Evolutionary conservation across 176 grass and related monocot species (phyloP), one percentile per base, ranked within the genome.

Genomic region (Bolboschoenus planiculmis): DNA sequence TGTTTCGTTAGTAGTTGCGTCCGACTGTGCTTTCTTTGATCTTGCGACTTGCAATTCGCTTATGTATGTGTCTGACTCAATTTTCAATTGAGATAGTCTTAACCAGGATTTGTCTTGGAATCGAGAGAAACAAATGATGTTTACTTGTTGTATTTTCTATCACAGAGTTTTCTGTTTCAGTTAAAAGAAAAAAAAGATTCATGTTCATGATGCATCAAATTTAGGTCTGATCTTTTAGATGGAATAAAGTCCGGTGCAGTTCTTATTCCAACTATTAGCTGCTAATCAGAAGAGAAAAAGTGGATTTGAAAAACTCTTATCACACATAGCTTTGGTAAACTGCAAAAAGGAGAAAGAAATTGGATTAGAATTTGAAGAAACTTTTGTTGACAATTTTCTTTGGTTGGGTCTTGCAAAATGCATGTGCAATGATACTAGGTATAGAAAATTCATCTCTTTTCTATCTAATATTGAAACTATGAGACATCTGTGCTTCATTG

Each of bases 181-280:
- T 59, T 59, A 4, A 76, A 15, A 37, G 2, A 79, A 79, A 78
- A 36, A 15, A 4, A 35, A 10, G 50, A 7, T 51, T 23, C 1
- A 59, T 58, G 7, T 30, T 37, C 1, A 39, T 58, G 13, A 59
- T n/a, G 6, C 27, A 79, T 61, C 15, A 60, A 53, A 78, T 55
- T 36, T 23, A 59, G 20, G 18, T 80, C 27, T 80, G 30, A 59
- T 59, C 10, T 79, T 78, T 80, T 58, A 50, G 43, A 75, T 71
- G 20, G 71, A 75, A 75, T 50, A 15, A 75, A 30, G 13, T 77
- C 66, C 23, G 35, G n/a, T 71, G 9, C 66, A 64, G 65, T 70
- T 70, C 65, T 70, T 76, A 18, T 48, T 51, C 13, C 47, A 48
- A 26, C 27, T 77, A 7, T 77, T 77, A 51, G 14, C 7, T 77